Evolutionary conservation across 352 stramenopile species (phyloP), one percentile per base, ranked within the genome.

Genomic region (Halophytophthora polymorphica): DNA sequence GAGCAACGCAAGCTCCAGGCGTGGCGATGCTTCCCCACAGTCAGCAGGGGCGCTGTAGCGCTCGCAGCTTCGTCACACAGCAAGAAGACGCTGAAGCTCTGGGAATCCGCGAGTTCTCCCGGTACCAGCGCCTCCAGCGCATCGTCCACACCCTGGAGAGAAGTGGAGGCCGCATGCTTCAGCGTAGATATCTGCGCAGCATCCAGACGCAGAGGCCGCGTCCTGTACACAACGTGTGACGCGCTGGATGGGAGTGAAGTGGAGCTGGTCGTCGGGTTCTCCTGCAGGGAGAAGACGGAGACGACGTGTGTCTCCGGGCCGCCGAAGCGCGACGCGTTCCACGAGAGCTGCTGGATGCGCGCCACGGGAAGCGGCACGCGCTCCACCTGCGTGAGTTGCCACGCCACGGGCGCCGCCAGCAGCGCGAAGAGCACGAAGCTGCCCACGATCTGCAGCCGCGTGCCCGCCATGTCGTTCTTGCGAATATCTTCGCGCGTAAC

Each of bases 371-470:
- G 68, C 31, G 71, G 53, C 29, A 75, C 62, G 38, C 81, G 81
- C 66, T 89, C 61, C 44, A 91, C 77, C 23, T 80, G 74, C 45
- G 79, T 91, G 45, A 87, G 62, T 40, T 73, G 67, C 69, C 69
- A 89, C 17, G 81, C 81, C 45, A 87, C 58, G 29, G 81, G 78
- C 42, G 78, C 63, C 39, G 68, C 70, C 31, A 81, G 64, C 44
- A 86, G 68, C 58, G 69, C 66, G 61, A 90, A 90, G 43, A 88
- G 51, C 63, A 84, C 74, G 62, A 92, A 90, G 45, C 70, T 72
- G 45, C 67, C 73, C 19, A 91, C 81, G 55, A 91, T 83, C 46
- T 87, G 74, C 51, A 92, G 63, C 41, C 82, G 71, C 28, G 81
- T 90, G 46, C 78, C 81, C 22, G 73, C 78, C 81, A 92, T 92